Evolutionary conservation across 1,284 basidiomycete genomes (phyloP), one percentile per base, ranked within the genome.

Genomic region (Coriolopsis trogii): DNA sequence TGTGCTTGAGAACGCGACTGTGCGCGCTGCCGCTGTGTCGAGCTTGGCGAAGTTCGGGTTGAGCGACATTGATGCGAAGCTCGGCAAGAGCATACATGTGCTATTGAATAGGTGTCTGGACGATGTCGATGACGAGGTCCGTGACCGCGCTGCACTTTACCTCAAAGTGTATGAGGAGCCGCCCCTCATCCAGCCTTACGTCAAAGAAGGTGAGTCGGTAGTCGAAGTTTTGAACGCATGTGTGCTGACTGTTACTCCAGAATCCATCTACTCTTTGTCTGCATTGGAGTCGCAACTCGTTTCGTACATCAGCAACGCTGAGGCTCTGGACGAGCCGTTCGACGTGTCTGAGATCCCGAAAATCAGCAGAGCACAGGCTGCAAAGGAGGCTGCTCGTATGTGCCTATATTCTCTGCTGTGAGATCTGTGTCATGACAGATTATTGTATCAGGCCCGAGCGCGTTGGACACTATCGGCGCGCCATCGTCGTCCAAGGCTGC

Each of bases 111-210:
- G 93, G 62, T 99, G 97, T 69, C 77, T 99, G 60, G 97, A 99
- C 68, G 97, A 99, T 71, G 93, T 98, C 16, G 97, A 99, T 58
- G 97, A 99, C 67, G 97, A 99, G 77, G 97, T 99, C 55, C 87
- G 97, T 46, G 97, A 99, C 70, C 91, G 97, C 53, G 97, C 96
- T 5, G 93, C 96, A 9, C 82, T 99, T 72, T 98, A 97, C 72
- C 80, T 97, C 55, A 89, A 85, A 73, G 81, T 92, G 6, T 84
- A 98, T 63, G 81, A 88, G 59, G 90, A 92, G 68, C 84, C 89
- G 58, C 73, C 81, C 13, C 76, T 99, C 50, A 93, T 92, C 6
- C 85, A 92, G 63, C 81, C 82, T 28, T 96, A 95, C 66, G 85
- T 98, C 58, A 93, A 91, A 73, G 93, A 98, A 73, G 95, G 95